phyloP scores from a whole-genome alignment of 1,284 basidiomycete species.

The Cystobasidiaceae sp. region DNA sequence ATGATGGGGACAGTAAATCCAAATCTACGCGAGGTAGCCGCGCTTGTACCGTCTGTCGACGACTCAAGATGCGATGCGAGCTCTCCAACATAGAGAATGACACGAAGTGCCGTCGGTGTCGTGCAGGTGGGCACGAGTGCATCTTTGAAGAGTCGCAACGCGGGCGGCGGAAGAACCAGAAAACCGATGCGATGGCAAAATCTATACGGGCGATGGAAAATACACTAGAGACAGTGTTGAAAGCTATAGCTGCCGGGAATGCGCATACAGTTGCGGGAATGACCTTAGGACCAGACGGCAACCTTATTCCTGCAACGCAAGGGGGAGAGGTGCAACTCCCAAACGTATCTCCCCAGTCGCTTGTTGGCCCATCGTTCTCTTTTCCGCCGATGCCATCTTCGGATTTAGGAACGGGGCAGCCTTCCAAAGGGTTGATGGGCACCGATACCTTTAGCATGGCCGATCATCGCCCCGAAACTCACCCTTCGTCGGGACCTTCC shows the following conservation, averaged over 20 bases:
- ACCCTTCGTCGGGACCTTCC: neutral
- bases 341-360: neutral
- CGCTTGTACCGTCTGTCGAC: slow-evolving; percentile 88
- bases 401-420: too few relatives aligned
- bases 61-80: slow-evolving; percentile 97
- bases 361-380: neutral
- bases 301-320: neutral
- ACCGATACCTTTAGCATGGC: neutral
- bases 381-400: neutral
- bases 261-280: slow-evolving; percentile 24
- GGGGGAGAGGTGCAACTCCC: neutral
- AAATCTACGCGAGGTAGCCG: slow-evolving; percentile 50
- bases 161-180: slow-evolving; percentile 66
- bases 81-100: slow-evolving; percentile 70
- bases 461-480: neutral
- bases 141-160: slow-evolving; percentile 92
- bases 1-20: slow-evolving; percentile 33
- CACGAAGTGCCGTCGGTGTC: slow-evolving; percentile 59
- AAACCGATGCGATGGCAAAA: slow-evolving; percentile 61
- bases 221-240: slow-evolving; percentile 71
- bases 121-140: slow-evolving; percentile 77
- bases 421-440: neutral
- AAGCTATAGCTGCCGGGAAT: slow-evolving; percentile 35
- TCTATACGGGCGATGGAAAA: slow-evolving; percentile 90
- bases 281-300: slow-evolving; percentile 12